A percentile compares a stretch with the other conserved stretches of the same genome.
Conservation (phyloP, 2,329 filamentous ascomycete species). For the Atkinsonella texensis region DNA sequence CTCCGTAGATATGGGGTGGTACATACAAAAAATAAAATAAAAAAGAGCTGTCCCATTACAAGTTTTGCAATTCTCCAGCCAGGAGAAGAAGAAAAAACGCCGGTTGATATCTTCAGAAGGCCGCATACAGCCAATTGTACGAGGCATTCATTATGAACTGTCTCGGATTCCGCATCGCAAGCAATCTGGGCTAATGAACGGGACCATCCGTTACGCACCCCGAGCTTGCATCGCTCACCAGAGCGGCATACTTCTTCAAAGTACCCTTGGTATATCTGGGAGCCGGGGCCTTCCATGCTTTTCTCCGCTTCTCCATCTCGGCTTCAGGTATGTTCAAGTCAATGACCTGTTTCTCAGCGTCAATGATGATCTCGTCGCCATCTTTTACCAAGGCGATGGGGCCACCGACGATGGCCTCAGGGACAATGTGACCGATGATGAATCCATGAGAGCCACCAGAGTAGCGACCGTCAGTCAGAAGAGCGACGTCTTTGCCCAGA, state of each 20-base stretch:
- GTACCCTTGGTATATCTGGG: conserved; percentile 51
- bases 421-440: conserved; percentile 78
- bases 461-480: conserved; percentile 66
- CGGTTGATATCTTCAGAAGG: neutral
- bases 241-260: conserved; percentile 54
- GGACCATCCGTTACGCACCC: conserved; percentile 44
- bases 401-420: conserved; percentile 75
- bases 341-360: conserved; percentile 61
- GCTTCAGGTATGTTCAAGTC: conserved; percentile 55
- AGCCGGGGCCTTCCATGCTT: conserved; percentile 50
- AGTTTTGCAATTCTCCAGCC: neutral
- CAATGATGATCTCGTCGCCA: conserved; percentile 70
- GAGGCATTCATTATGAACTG: too few species aligned
- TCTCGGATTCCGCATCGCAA: too few species aligned
- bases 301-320: conserved; percentile 46
- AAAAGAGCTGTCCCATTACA: neutral
- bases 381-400: conserved; percentile 75
- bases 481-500: conserved; percentile 62
- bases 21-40: neutral
- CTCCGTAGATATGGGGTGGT: neutral
- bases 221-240: conserved; percentile 47
- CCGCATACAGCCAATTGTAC: neutral
- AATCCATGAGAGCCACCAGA: conserved; percentile 77
- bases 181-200: conserved; percentile 6
- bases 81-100: too few species aligned